Evolutionary conservation across 495 filamentous ascomycete species (phyloP), one percentile per base, ranked within the genome.

Genomic region (Aspergillus diversus): DNA sequence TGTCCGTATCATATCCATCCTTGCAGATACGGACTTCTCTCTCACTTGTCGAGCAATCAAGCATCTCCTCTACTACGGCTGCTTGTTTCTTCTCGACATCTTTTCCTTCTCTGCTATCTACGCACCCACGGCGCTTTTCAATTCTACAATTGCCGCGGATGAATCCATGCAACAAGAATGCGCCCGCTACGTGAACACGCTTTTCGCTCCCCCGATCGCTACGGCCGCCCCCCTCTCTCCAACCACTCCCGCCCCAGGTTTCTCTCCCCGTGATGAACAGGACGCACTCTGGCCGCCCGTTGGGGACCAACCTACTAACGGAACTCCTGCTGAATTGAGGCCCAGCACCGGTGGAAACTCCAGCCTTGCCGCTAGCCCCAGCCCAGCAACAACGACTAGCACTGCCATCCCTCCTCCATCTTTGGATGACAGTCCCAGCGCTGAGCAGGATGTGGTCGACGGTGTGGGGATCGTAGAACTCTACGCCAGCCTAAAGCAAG

Each of bases 21-120:
- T 87, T 6, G 92, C 93, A 42, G 92, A 97, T 71, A 90, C 92
- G 1, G 92, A 95, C 64, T 85, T 93, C 66, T 88, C 87, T 42
- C 88, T 97, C 27, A 87, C 91, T 17, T 88, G 90, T 65, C 91
- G 91, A 59, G 92, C 91, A 37, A 86, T 98, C 55, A 83, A 90
- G 59, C 93, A 97, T 66, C 82, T 99, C 5, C 81, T 97, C 33
- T 96, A 94, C 81, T 97, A 97, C 72, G 89, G 90, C 70, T 95
- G 91, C 69, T 79, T 93, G 34, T 81, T 95, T 37, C 82, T 97
- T 47, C 85, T 97, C 8, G 95, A 98, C 73, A 87, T 97, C 69
- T 98, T 98, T 79, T 90, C 92, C 68, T 98, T 98, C 75, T 82
- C 86, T 32, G 90, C 90, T 57, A 92, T 95, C 62, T 99, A 98